phyloP scores from a whole-genome alignment of 495 filamentous ascomycete species.

The Zalerion maritima region DNA sequence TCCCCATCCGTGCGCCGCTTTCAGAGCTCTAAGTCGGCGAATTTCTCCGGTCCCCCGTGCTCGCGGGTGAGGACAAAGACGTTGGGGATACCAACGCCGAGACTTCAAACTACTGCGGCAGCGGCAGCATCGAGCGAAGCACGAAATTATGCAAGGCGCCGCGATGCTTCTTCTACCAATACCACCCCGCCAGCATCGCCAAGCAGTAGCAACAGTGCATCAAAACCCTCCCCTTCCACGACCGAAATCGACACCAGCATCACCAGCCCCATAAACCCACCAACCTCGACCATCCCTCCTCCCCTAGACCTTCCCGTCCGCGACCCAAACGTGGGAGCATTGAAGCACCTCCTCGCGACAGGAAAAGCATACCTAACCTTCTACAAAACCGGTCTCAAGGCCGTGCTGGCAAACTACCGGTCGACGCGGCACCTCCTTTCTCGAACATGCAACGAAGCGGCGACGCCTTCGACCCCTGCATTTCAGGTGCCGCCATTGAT shows the following conservation, averaged over 20 bases:
- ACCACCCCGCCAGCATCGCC: no score
- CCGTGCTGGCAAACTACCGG: constrained; percentile 44
- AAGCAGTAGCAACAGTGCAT: no score
- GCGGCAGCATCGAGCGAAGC: no score
- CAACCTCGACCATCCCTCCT: constrained; percentile 41
- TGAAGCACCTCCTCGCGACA: constrained; percentile 29
- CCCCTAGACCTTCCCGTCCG: constrained; percentile 37
- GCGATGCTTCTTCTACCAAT: no score
- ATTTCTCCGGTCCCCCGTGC: no score
- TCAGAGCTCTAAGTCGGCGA: no score
- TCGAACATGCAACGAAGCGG: constrained; percentile 3
- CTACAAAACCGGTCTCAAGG: constrained; percentile 73
- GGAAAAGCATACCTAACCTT: constrained; percentile 55
- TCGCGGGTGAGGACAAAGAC: no score
- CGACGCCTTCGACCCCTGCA: constrained; percentile 3
- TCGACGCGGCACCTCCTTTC: constrained; percentile 33
- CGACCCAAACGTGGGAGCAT: constrained; percentile 16
- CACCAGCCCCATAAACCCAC: constrained; percentile 37
- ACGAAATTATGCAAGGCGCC: no score
- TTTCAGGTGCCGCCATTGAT: constrained; percentile 16
- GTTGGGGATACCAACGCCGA: no score
- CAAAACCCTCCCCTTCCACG: no score
- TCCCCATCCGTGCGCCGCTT: no score
- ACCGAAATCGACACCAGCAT: constrained; percentile 2
- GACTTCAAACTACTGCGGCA: no score